Base-by-base conservation (phyloP, 139 green algal species). In the Chlamydomonas urium region DNA sequence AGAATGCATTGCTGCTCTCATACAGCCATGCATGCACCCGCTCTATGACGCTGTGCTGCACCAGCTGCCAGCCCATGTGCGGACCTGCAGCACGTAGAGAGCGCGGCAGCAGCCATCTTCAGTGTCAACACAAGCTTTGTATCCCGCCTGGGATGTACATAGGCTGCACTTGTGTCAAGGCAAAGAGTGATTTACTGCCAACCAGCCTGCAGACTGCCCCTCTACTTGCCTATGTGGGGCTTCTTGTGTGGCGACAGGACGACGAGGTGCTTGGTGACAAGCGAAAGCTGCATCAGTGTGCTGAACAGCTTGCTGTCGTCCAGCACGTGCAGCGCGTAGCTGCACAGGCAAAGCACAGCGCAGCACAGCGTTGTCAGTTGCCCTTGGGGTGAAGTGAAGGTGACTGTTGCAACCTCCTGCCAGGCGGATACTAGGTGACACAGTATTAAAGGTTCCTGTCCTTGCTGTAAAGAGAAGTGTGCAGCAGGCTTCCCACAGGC, bases 201-300 rank as follows among this genome's bases (percentile, higher is more conserved):
- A 10, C 61, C 61, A 69, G 31, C 61, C 61, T 47, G 61, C n/a
- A n/a, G n/a, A n/a, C n/a, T n/a, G n/a, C n/a, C n/a, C n/a, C n/a
- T 69, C 17, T 59, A 23, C 21, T 19, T 4, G 10, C 21, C 65
- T 5, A 72, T 59, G 5, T 8, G 5, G 19, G 73, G 73, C 29
- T 71, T 65, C 56, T 79, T 79, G 50, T 79, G 73, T 21, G 73
- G 73, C 19, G 33, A 63, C 2, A 79, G 35, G 29, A 79, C 62
- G 29, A 73, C 21, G 23, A 79, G 57, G 45, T 65, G 24, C 28
- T 50, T 34, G 17, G 33, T 57, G 3, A 65, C 53, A 17, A 73
- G 33, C 1, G 73, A 58, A 37, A 79, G 65, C 50, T 69, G 56
- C 14, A 62, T 38, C 53, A 79, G 60, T 1, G 61, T 72, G 72